Evolutionary conservation across 163 green algal genomes (phyloP).

Genomic region (Coccomyxa subellipsoidea): DNA sequence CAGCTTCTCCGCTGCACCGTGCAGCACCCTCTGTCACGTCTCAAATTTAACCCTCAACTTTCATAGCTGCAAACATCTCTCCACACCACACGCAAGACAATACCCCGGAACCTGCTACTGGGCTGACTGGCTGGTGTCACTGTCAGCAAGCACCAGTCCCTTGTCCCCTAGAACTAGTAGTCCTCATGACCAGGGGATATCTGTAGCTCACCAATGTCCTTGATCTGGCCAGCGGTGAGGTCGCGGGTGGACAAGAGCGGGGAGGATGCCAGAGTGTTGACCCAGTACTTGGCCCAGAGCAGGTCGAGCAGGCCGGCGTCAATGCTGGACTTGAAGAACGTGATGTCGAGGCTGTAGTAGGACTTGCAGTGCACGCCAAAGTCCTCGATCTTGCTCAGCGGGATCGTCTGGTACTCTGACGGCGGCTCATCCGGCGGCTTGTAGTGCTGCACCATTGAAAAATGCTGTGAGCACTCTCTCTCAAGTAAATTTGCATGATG

Average conservation of each 20-base stretch:
- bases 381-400: slow-evolving; percentile 97
- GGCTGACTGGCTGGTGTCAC: too few relatives aligned
- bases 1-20: slow-evolving; percentile 70
- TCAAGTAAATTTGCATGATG: not conserved
- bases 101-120: too few relatives aligned
- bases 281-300: slow-evolving; percentile 93
- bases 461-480: too few relatives aligned
- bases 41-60: too few relatives aligned
- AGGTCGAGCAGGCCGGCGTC: slow-evolving; percentile 79
- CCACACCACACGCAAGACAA: too few relatives aligned
- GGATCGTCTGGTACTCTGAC: slow-evolving; percentile 96
- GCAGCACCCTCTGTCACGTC: too few relatives aligned
- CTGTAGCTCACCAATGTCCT: slow-evolving; percentile 63
- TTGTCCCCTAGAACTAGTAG: too few relatives aligned
- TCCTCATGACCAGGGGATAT: too few relatives aligned
- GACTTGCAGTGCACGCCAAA: slow-evolving; percentile 92
- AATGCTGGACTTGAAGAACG: slow-evolving; percentile 90
- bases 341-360: slow-evolving; percentile 32
- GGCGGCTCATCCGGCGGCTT: slow-evolving; percentile 78
- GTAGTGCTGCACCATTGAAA: slow-evolving; percentile 78
- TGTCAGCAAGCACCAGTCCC: too few relatives aligned
- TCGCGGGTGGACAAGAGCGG: slow-evolving; percentile 68
- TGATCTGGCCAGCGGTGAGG: slow-evolving; percentile 69
- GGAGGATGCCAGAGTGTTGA: slow-evolving; percentile 79
- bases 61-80: too few relatives aligned